Evolutionary conservation across 176 grass and related monocot genomes (phyloP).

Genomic region (Leersia perrieri): DNA sequence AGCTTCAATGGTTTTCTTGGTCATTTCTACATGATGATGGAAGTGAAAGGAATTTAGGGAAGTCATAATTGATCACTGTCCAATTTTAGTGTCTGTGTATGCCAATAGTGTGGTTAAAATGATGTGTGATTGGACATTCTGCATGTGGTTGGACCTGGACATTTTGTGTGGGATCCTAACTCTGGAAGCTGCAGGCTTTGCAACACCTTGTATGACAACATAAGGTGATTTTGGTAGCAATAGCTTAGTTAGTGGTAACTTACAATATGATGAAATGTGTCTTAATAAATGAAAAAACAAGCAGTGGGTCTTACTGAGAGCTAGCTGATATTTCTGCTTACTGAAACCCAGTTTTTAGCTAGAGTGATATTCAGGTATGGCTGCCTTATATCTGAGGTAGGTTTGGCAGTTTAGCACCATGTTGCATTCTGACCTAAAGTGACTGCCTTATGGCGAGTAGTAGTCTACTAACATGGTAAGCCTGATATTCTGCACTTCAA

Average conservation of each 20-base stretch:
- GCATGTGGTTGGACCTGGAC: neutral
- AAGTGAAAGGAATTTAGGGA: neutral
- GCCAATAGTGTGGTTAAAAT: neutral
- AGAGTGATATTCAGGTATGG: neutral
- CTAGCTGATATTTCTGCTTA: neutral
- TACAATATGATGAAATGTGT: neutral
- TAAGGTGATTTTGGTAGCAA: neutral
- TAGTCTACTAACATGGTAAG: neutral
- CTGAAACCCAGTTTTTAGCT: constrained; percentile 2
- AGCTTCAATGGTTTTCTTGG: neutral
- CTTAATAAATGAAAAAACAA: neutral
- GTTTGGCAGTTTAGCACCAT: neutral
- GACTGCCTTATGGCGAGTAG: neutral
- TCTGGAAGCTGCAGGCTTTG: neutral
- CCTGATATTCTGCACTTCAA: neutral
- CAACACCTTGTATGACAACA: constrained; percentile 1
- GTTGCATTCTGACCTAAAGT: neutral
- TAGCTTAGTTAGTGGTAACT: neutral
- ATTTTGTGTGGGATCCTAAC: neutral
- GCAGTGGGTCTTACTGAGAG: neutral
- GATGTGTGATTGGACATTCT: neutral
- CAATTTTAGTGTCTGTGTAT: neutral
- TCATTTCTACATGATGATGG: neutral
- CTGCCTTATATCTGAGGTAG: neutral
- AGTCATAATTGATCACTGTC: neutral